phyloP scores from a whole-genome alignment of 2,329 filamentous ascomycete species.

The Aspergillus sclerotialis region DNA sequence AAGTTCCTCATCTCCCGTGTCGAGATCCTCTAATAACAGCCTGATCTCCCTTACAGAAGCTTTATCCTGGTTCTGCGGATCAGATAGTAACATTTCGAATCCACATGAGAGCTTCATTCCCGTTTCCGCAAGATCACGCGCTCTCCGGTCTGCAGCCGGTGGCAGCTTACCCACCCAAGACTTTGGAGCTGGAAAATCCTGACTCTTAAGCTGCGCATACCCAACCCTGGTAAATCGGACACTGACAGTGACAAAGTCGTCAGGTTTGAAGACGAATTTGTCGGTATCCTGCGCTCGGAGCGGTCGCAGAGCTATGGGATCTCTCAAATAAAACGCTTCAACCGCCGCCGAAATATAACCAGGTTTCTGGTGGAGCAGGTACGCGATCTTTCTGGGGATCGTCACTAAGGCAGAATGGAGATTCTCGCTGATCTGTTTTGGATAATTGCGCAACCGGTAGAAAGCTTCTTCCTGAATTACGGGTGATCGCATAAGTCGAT shows the following conservation, averaged over 20 bases:
- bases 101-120: constrained; percentile 89
- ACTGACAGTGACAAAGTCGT: constrained; percentile 72
- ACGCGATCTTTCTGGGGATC: constrained; percentile 75
- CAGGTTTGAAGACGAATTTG: constrained; percentile 60
- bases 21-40: constrained; percentile 67
- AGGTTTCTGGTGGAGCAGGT: constrained; percentile 67
- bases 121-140: constrained; percentile 48
- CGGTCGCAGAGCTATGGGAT: constrained; percentile 66
- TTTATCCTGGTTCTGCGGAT: constrained; percentile 61
- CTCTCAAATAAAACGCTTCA: constrained; percentile 87
- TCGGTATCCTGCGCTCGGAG: constrained; percentile 52
- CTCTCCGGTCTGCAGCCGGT: constrained; percentile 38
- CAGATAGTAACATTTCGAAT: constrained; percentile 75
- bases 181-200: constrained; percentile 65
- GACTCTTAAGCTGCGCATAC: constrained; percentile 83
- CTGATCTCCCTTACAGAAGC: constrained; percentile 66
- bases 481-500: constrained; percentile 61
- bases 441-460: constrained; percentile 78
- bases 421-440: constrained; percentile 63
- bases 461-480: constrained; percentile 84
- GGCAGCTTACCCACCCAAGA: constrained; percentile 45
- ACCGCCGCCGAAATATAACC: constrained; percentile 73
- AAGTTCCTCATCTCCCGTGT: constrained; percentile 62
- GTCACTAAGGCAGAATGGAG: constrained; percentile 68
- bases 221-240: constrained; percentile 80